A percentile compares a stretch with the other conserved stretches of the same genome.
Evolutionary conservation across 2,329 filamentous ascomycete species (phyloP).

Genomic region (Drechslera avenae): DNA sequence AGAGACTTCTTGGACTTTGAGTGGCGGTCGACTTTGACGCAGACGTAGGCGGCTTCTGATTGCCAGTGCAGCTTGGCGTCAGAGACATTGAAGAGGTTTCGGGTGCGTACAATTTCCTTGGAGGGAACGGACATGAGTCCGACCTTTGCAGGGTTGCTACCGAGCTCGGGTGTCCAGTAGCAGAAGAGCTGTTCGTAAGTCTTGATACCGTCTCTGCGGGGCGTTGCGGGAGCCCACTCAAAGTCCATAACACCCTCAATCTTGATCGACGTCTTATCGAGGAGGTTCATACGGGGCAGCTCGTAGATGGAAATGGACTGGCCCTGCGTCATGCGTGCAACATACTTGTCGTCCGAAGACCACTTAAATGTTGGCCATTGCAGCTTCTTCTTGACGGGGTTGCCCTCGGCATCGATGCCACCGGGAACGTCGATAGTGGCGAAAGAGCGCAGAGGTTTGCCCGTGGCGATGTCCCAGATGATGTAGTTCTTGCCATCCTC

Average conservation of each 20-base stretch:
- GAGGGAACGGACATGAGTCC: constrained; percentile 94
- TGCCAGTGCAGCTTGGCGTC: constrained; percentile 99
- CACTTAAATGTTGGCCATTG: constrained; percentile 99
- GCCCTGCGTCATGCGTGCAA: constrained; percentile 86
- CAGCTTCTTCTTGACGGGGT: constrained; percentile 83
- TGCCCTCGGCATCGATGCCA: constrained; percentile 65
- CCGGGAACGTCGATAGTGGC: constrained; percentile 81
- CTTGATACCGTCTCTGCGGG: constrained; percentile 83
- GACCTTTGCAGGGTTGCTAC: constrained; percentile 96
- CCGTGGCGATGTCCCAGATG: constrained; percentile 94
- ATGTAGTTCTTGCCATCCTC: constrained; percentile 99
- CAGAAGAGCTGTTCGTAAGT: constrained; percentile 93
- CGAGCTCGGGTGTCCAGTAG: constrained; percentile 98
- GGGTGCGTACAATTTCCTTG: constrained; percentile 89
- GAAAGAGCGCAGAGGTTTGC: constrained; percentile 89
- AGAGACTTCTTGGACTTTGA: constrained; percentile 99
- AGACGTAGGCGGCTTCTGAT: constrained; percentile 89
- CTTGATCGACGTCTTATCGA: constrained; percentile 92
- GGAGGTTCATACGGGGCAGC: constrained; percentile 82
- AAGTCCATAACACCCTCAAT: constrained; percentile 97
- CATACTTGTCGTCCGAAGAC: constrained; percentile 97
- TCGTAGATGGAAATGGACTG: constrained; percentile 92
- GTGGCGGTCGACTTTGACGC: constrained; percentile 98
- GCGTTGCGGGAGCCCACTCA: constrained; percentile 89
- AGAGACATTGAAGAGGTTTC: constrained; percentile 97